Conservation (phyloP, 169 alveolate species). For the Eimeria tenella region DNA sequence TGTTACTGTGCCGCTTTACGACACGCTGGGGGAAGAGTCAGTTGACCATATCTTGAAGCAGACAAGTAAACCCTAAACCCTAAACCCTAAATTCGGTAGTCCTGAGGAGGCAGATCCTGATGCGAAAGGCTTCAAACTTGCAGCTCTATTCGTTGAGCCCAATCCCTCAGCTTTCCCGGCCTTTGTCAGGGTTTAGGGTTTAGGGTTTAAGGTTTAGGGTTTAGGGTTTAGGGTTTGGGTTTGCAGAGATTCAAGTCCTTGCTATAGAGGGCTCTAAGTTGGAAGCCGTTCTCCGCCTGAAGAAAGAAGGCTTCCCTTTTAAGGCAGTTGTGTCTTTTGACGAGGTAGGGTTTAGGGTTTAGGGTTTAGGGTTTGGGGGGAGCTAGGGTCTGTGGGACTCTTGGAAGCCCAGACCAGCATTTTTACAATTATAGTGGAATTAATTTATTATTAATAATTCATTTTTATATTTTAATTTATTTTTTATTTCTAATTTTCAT, state of each 20-base stretch:
- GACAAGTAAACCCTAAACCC: constrained; percentile 75
- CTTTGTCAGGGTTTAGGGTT: neutral
- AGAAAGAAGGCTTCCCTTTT: constrained; percentile 33
- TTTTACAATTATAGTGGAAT: too few relatives aligned
- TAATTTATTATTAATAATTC: too few relatives aligned
- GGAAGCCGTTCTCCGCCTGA: neutral
- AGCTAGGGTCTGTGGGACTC: neutral
- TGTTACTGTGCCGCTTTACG: constrained; percentile 80
- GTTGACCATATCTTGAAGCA: constrained; percentile 57
- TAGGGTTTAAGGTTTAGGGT: neutral
- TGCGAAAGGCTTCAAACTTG: neutral
- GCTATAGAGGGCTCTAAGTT: constrained; percentile 64
- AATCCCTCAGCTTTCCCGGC: neutral
- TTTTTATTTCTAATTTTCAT: too few relatives aligned
- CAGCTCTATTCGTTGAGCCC: neutral
- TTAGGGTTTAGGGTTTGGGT: constrained; percentile 7
- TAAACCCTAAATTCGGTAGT: neutral
- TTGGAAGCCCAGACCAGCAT: neutral
- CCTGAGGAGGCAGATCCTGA: neutral
- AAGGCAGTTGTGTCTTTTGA: constrained; percentile 66
- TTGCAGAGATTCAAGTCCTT: constrained; percentile 73
- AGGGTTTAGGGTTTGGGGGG: neutral
- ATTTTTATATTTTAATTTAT: too few relatives aligned
- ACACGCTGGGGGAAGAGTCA: constrained; percentile 80
- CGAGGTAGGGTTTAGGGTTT: constrained; percentile 20